These are phyloP conservation scores for Aspergillus brasiliensis DNA, from an alignment of 2,329 filamentous ascomycete genomes.

Conservation along the genomic window DNA sequence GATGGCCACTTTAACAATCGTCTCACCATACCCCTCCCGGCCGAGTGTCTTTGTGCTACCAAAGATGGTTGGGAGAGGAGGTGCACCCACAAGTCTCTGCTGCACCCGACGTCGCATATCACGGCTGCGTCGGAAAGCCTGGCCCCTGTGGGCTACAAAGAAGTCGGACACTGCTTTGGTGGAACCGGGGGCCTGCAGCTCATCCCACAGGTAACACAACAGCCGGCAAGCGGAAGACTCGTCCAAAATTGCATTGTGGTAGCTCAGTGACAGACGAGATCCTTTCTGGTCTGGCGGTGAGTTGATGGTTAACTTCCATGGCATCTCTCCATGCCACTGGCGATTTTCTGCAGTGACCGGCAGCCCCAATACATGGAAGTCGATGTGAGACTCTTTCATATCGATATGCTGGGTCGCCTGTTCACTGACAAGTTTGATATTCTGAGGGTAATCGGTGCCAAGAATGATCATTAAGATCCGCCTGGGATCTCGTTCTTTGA, in stretches of 20 bases:
- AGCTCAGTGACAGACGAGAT: conserved; percentile 1
- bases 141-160: background rate
- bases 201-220: background rate
- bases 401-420: background rate
- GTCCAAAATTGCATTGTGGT: conserved; percentile 8
- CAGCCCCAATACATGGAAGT: background rate
- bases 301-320: conserved; percentile 4
- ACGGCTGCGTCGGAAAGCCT: background rate
- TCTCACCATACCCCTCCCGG: background rate
- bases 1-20: background rate
- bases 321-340: conserved; percentile 4
- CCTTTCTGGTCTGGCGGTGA: background rate
- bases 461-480: background rate
- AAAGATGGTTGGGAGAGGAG: background rate
- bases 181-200: background rate
- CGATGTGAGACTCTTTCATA: background rate
- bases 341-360: background rate
- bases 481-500: background rate
- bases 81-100: background rate
- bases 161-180: background rate
- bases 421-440: background rate
- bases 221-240: background rate
- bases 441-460: background rate
- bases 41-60: background rate
- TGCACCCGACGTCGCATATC: background rate